A percentile compares a stretch with the other conserved stretches of the same genome.
These are phyloP conservation scores for Laburnicola sp. DNA, from an alignment of 2,329 filamentous ascomycete species.

Conservation along the genomic window DNA sequence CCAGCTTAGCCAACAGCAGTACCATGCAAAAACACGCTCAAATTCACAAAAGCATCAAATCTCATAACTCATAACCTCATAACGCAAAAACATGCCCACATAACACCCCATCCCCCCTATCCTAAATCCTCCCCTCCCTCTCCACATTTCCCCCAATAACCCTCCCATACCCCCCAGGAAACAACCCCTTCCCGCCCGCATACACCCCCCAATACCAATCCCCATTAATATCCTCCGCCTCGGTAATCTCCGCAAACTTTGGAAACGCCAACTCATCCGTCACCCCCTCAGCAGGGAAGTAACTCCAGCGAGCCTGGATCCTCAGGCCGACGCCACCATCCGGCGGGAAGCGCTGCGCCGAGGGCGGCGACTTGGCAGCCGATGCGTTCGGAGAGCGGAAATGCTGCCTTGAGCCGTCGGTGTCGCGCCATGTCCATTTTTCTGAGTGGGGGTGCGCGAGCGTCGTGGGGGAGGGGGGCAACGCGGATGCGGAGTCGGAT, in stretches of 20 bases:
- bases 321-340: slow-evolving; percentile 71
- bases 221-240: slow-evolving; percentile 84
- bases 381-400: slow-evolving; percentile 17
- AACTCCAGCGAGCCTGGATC: slow-evolving; percentile 72
- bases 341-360: slow-evolving; percentile 62
- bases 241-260: slow-evolving; percentile 76
- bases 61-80: no score
- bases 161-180: slow-evolving; percentile 76
- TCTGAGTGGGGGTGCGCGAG: slow-evolving; percentile 7
- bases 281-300: slow-evolving; percentile 68
- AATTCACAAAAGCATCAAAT: no score
- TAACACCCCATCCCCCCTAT: no score
- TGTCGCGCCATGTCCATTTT: slow-evolving; percentile 43
- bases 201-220: slow-evolving; percentile 91
- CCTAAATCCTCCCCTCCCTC: slow-evolving; percentile 12
- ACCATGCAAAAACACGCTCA: no score
- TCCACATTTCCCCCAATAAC: slow-evolving; percentile 36
- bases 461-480: neutral
- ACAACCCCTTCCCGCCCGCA: slow-evolving; percentile 76
- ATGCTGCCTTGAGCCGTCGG: slow-evolving; percentile 34
- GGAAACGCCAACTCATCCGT: slow-evolving; percentile 84
- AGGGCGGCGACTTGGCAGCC: neutral
- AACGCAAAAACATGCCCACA: no score
- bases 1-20: no score
- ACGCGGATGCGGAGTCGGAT: slow-evolving; percentile 35